Conservation (phyloP, 202 grass and related monocot genomes). For the Saccharum hybrid region DNA sequence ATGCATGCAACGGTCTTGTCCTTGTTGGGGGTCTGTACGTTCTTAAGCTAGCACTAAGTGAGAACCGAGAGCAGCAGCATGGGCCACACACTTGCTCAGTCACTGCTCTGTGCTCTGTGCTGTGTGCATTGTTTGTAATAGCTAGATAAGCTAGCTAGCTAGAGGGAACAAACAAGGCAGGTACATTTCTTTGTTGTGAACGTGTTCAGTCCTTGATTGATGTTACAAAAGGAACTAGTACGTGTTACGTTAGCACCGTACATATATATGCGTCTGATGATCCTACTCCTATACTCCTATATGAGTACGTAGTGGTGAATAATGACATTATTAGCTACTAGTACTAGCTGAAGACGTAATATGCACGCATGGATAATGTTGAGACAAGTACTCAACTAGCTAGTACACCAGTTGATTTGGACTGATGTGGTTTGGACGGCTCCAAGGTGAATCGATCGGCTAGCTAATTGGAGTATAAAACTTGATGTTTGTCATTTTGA, state of each 20-base stretch:
- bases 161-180: not conserved
- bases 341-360: not conserved
- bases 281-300: too few species aligned
- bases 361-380: not conserved
- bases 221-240: not conserved
- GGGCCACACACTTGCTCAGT: not conserved
- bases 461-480: too few species aligned
- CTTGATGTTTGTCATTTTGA: too few species aligned
- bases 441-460: not conserved
- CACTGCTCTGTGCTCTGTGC: too few species aligned
- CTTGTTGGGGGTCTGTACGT: slow-evolving; percentile 6
- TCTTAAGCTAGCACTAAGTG: not conserved
- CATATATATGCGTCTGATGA: too few species aligned
- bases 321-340: not conserved
- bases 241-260: too few species aligned
- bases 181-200: too few species aligned
- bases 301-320: too few species aligned
- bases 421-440: too few species aligned
- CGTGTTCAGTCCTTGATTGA: not conserved
- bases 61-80: not conserved
- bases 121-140: not conserved
- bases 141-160: not conserved
- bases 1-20: slow-evolving; percentile 23
- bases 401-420: too few species aligned
- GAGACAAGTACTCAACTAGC: too few species aligned